These are phyloP conservation scores for Cladophialophora bantiana DNA, from an alignment of 2,329 filamentous ascomycete species.

Conservation along the genomic window DNA sequence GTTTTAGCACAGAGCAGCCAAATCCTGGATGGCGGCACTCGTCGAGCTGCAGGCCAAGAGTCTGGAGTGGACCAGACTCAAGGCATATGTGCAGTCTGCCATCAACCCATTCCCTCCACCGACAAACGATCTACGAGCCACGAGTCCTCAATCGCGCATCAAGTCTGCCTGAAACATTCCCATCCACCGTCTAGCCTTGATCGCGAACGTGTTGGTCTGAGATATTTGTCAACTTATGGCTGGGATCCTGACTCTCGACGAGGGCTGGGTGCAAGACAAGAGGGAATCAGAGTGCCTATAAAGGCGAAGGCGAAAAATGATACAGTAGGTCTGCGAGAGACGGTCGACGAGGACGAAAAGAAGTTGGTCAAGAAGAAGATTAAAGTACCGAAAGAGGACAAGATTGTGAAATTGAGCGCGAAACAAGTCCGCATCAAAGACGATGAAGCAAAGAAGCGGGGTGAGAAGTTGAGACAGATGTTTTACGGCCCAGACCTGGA, in stretches of 20 bases:
- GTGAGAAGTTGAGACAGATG: slow-evolving; percentile 70
- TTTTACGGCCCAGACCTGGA: slow-evolving; percentile 81
- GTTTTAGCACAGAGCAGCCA: slow-evolving; percentile 46
- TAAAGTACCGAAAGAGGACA: slow-evolving; percentile 44
- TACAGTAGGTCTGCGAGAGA: slow-evolving; percentile 73
- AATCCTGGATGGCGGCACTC: not conserved
- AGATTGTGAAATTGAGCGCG: slow-evolving; percentile 67
- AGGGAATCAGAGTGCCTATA: slow-evolving; percentile 78
- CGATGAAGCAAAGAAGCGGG: slow-evolving; percentile 66
- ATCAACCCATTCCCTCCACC: slow-evolving; percentile 57
- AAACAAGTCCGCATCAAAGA: slow-evolving; percentile 71
- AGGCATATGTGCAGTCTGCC: slow-evolving; percentile 64
- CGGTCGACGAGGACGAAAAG: slow-evolving; percentile 38
- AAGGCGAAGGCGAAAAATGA: slow-evolving; percentile 75
- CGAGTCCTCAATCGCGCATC: slow-evolving; percentile 62
- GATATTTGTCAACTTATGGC: slow-evolving; percentile 64
- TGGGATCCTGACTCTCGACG: slow-evolving; percentile 68
- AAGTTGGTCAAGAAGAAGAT: slow-evolving; percentile 46
- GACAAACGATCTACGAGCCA: slow-evolving; percentile 45
- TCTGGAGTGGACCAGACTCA: not conserved
- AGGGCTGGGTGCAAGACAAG: slow-evolving; percentile 74
- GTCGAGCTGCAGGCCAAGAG: not conserved
- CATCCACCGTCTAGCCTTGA: slow-evolving; percentile 66
- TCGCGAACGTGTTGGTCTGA: slow-evolving; percentile 62
- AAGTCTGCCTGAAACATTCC: slow-evolving; percentile 63